These are phyloP conservation scores for Ophiostoma sp. DNA, from an alignment of 2,329 filamentous ascomycete species.

Conservation along the genomic window DNA sequence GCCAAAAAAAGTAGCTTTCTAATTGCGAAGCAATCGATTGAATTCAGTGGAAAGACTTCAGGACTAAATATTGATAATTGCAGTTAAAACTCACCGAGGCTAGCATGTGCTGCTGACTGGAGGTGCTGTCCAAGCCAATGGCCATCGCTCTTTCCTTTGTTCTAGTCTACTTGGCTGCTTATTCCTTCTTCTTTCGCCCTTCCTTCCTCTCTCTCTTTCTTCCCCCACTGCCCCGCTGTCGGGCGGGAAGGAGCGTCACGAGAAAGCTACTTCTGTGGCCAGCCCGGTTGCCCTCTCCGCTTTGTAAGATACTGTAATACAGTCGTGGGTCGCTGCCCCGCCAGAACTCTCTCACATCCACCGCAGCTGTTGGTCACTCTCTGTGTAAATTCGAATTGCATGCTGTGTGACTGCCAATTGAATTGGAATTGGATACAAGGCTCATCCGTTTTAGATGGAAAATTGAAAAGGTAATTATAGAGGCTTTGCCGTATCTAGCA, in stretches of 20 bases:
- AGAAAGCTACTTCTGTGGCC: not conserved
- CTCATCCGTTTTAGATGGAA: not conserved
- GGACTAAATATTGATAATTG: too few relatives aligned
- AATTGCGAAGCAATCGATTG: too few relatives aligned
- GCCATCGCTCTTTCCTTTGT: conserved; percentile 6
- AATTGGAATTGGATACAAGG: not conserved
- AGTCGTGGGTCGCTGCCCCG: conserved; percentile 5
- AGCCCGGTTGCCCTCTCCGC: not conserved
- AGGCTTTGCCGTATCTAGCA: not conserved
- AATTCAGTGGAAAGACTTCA: too few relatives aligned
- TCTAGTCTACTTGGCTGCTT: not conserved
- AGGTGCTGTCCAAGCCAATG: not conserved
- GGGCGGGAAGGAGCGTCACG: conserved; percentile 1
- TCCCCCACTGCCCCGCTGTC: not conserved
- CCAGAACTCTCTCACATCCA: not conserved
- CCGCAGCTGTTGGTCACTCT: not conserved
- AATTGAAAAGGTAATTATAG: not conserved
- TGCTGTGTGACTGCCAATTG: not conserved
- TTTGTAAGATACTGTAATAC: not conserved
- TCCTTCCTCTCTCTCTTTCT: not conserved
- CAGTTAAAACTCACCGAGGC: not conserved
- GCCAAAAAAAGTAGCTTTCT: too few relatives aligned
- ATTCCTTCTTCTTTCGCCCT: not conserved
- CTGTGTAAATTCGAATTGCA: not conserved
- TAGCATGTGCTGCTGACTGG: not conserved